These are phyloP conservation scores for Tetradesmus lagerheimii DNA, from an alignment of 139 green algal species.

Conservation along the genomic window DNA sequence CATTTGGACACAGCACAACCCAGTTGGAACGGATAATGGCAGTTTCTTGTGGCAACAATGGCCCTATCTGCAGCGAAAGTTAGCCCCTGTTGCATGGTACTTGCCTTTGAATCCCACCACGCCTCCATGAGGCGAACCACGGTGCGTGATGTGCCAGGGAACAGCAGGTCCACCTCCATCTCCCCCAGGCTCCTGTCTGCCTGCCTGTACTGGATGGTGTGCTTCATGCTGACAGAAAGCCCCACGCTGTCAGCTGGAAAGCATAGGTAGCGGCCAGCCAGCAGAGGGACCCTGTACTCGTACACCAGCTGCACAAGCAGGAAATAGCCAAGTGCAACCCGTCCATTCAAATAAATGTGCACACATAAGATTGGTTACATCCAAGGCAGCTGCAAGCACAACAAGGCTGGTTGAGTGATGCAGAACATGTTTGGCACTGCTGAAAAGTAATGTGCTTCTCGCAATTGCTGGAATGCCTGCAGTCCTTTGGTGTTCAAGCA, in stretches of 20 bases:
- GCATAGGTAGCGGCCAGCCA: background rate
- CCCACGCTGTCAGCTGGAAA: slow-evolving; percentile 17
- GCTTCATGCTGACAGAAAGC: slow-evolving; percentile 13
- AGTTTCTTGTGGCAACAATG: too few relatives aligned
- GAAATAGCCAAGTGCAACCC: background rate
- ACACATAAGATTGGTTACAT: too few relatives aligned
- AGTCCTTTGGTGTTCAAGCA: background rate
- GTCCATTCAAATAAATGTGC: too few relatives aligned
- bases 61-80: too few relatives aligned
- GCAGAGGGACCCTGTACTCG: background rate
- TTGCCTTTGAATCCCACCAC: background rate
- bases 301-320: background rate
- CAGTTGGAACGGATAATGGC: too few relatives aligned
- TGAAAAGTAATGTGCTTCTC: background rate
- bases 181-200: background rate
- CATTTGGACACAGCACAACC: too few relatives aligned
- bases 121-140: background rate
- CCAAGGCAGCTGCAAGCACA: background rate
- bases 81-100: too few relatives aligned
- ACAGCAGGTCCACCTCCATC: background rate
- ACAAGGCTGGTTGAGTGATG: background rate
- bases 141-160: background rate
- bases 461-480: background rate
- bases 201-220: background rate
- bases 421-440: background rate